Evolutionary conservation across 2,329 filamentous ascomycete species (phyloP).

Genomic region (Pyrenochaeta sp.): DNA sequence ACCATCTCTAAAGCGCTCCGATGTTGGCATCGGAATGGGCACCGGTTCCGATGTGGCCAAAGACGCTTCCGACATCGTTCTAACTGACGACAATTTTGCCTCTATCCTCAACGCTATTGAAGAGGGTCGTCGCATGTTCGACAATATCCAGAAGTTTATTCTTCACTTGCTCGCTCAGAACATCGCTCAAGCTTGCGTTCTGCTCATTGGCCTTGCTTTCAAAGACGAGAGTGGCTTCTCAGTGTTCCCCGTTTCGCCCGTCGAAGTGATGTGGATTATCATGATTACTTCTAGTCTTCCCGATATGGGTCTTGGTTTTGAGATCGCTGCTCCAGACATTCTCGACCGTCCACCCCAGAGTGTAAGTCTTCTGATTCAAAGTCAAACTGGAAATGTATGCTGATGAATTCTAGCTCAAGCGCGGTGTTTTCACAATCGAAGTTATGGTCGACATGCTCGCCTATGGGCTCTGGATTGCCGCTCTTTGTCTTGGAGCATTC

Average conservation of each 20-base stretch:
- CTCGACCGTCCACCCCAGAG: conserved; percentile 41
- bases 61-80: conserved; percentile 55
- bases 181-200: conserved; percentile 45
- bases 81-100: conserved; percentile 57
- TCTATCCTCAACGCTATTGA: conserved; percentile 57
- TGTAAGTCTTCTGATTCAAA: conserved; percentile 19
- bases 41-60: conserved; percentile 56
- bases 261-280: conserved; percentile 51
- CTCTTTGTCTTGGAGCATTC: conserved; percentile 45
- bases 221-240: conserved; percentile 42
- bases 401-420: conserved; percentile 38
- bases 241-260: conserved; percentile 48
- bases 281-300: conserved; percentile 50
- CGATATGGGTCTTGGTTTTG: conserved; percentile 47
- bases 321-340: conserved; percentile 46
- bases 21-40: conserved; percentile 58
- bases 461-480: conserved; percentile 46
- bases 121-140: conserved; percentile 56
- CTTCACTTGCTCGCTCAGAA: conserved; percentile 45
- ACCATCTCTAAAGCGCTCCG: conserved; percentile 55
- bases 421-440: conserved; percentile 47
- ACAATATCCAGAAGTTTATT: conserved; percentile 57
- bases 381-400: not conserved
- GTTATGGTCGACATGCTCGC: conserved; percentile 48
- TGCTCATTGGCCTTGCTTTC: conserved; percentile 48